Percentiles rank a stretch among this genome's conserved stretches.
These are phyloP conservation scores for Hypsizygus marmoreus DNA, from an alignment of 768 basidiomycete genomes.

Conservation along the genomic window DNA sequence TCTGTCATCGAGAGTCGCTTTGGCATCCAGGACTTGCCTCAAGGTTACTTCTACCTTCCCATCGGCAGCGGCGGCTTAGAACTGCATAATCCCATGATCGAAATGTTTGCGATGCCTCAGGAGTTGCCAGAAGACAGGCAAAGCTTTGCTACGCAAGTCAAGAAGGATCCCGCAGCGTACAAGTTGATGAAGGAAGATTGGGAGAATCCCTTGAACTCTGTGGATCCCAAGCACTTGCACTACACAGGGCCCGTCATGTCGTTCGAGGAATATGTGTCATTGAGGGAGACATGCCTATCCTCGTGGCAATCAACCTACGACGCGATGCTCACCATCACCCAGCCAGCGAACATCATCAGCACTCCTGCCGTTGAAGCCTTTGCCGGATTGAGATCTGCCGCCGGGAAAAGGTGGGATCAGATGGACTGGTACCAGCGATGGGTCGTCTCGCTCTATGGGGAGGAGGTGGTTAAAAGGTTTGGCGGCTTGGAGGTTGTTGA, in stretches of 20 bases:
- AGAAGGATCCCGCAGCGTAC: constrained; percentile 27
- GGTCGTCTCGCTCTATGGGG: constrained; percentile 40
- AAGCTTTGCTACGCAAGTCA: constrained; percentile 21
- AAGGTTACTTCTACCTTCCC: constrained; percentile 32
- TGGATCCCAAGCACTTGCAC: not conserved
- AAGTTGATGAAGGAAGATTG: constrained; percentile 23
- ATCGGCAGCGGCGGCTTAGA: constrained; percentile 30
- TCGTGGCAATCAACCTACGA: constrained; percentile 13
- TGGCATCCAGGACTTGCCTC: constrained; percentile 26
- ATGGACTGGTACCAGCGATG: constrained; percentile 35
- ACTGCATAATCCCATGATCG: constrained; percentile 37
- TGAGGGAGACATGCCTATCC: constrained; percentile 15
- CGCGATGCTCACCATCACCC: constrained; percentile 3
- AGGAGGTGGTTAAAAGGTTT: constrained; percentile 39
- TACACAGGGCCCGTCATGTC: constrained; percentile 13
- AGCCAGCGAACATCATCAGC: not conserved
- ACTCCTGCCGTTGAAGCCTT: constrained; percentile 9
- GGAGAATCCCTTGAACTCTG: constrained; percentile 15
- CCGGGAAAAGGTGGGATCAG: constrained; percentile 6
- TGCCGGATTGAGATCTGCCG: constrained; percentile 3
- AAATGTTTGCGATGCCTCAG: constrained; percentile 31
- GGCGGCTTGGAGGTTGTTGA: constrained; percentile 42
- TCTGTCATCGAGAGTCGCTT: constrained; percentile 30
- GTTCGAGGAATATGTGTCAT: constrained; percentile 12
- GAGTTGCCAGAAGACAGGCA: constrained; percentile 7